Percentiles rank a stretch among this genome's conserved stretches.
phyloP scores from a whole-genome alignment of 352 stramenopile species.

The Poterioochromonas sp. region DNA sequence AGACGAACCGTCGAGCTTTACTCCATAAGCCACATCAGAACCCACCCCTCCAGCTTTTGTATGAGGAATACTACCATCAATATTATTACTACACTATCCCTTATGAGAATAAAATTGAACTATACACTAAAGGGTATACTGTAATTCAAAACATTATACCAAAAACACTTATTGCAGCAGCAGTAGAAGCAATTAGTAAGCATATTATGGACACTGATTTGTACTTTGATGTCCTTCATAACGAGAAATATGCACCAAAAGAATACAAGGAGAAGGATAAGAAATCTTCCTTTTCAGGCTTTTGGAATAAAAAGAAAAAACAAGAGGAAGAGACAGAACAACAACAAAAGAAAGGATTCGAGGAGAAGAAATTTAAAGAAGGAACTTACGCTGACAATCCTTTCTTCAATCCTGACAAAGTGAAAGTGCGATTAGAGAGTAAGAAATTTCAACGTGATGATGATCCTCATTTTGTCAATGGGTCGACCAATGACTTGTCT shows the following conservation, averaged over 20 bases:
- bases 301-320: background rate
- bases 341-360: background rate
- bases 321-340: background rate
- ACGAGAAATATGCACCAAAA: no score
- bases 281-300: background rate
- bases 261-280: no score
- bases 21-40: background rate
- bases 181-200: background rate
- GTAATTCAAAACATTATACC: background rate
- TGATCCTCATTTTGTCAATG: background rate
- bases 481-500: background rate
- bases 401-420: no score
- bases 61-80: background rate
- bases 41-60: background rate
- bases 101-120: background rate
- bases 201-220: background rate
- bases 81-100: background rate
- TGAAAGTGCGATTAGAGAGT: background rate
- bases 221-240: no score
- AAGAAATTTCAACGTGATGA: background rate
- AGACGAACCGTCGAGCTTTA: background rate
- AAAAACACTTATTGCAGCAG: background rate
- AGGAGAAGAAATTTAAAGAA: background rate
- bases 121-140: background rate
- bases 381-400: background rate